A percentile compares a stretch with the other conserved stretches of the same genome.
Conservation (phyloP, 768 basidiomycete species). For the Hypsizygus marmoreus region DNA sequence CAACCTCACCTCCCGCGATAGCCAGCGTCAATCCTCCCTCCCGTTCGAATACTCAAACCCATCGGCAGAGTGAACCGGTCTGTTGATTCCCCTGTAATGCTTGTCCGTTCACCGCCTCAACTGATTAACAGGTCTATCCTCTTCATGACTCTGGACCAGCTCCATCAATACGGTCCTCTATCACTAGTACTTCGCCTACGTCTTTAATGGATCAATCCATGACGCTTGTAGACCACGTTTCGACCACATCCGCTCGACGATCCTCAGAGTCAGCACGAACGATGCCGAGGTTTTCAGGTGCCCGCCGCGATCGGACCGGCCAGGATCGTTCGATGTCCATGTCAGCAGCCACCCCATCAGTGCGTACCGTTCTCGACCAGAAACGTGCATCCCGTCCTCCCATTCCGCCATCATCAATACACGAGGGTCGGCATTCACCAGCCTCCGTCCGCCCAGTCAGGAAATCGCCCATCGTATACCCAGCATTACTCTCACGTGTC, state of each 20-base stretch:
- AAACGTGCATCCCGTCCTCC: constrained; percentile 34
- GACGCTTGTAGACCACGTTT: constrained; percentile 23
- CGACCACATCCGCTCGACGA: constrained; percentile 43
- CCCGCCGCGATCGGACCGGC: constrained; percentile 58
- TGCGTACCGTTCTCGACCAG: constrained; percentile 49
- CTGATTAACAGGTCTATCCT: constrained; percentile 38
- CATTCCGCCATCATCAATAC: constrained; percentile 31
- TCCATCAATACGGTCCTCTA: constrained; percentile 44
- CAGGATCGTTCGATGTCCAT: constrained; percentile 81
- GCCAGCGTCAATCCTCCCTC: constrained; percentile 8
- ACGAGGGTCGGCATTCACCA: constrained; percentile 44
- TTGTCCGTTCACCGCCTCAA: constrained; percentile 6
- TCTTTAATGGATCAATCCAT: constrained; percentile 37
- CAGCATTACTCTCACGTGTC: constrained; percentile 93
- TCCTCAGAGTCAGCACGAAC: constrained; percentile 74
- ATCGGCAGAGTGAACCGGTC: constrained; percentile 24
- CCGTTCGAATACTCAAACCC: too few relatives aligned
- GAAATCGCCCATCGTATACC: constrained; percentile 83
- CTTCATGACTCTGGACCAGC: constrained; percentile 57
- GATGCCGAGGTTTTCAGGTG: constrained; percentile 48
- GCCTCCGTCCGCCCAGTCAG: constrained; percentile 42
- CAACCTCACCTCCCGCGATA: too few relatives aligned
- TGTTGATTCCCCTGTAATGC: neutral
- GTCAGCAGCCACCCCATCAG: constrained; percentile 58
- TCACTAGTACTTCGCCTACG: constrained; percentile 43